Percentiles rank a stretch among this genome's conserved stretches.
Evolutionary conservation across 2,329 filamentous ascomycete species (phyloP).

Genomic region (Pseudogymnoascus sp.): DNA sequence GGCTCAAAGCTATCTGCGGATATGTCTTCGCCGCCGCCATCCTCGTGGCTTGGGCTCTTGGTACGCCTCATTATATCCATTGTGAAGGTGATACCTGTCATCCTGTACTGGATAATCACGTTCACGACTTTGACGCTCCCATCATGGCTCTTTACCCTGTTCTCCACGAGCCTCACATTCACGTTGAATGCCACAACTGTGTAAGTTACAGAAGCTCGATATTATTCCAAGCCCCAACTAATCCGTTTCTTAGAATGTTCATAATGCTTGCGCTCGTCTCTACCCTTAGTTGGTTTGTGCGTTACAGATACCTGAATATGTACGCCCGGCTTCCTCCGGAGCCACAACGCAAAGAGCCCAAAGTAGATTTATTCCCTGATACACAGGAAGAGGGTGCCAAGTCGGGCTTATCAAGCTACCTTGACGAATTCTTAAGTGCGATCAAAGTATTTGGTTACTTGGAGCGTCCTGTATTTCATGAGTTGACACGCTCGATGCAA

Average conservation of each 20-base stretch:
- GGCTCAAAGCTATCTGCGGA: neutral
- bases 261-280: slow-evolving; percentile 71
- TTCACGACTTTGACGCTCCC: slow-evolving; percentile 84
- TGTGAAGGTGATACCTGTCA: slow-evolving; percentile 48
- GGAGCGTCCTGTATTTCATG: slow-evolving; percentile 93
- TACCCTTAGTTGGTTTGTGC: slow-evolving; percentile 85
- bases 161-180: slow-evolving; percentile 89
- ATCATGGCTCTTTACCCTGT: slow-evolving; percentile 78
- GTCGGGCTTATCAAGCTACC: slow-evolving; percentile 85
- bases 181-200: slow-evolving; percentile 98
- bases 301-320: slow-evolving; percentile 95
- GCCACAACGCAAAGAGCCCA: slow-evolving; percentile 89
- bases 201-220: slow-evolving; percentile 41
- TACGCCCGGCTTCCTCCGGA: slow-evolving; percentile 90
- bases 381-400: slow-evolving; percentile 85
- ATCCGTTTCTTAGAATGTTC: slow-evolving; percentile 50
- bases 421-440: slow-evolving; percentile 95
- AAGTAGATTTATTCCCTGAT: slow-evolving; percentile 91
- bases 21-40: neutral
- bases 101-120: slow-evolving; percentile 72
- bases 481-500: slow-evolving; percentile 96
- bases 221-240: slow-evolving; percentile 14
- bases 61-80: slow-evolving; percentile 47
- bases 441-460: slow-evolving; percentile 99
- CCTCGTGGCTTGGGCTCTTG: slow-evolving; percentile 51